Percentiles rank a stretch among this genome's conserved stretches.
phyloP scores from a whole-genome alignment of 352 stramenopile species.

The Phytophthora nicotianae region DNA sequence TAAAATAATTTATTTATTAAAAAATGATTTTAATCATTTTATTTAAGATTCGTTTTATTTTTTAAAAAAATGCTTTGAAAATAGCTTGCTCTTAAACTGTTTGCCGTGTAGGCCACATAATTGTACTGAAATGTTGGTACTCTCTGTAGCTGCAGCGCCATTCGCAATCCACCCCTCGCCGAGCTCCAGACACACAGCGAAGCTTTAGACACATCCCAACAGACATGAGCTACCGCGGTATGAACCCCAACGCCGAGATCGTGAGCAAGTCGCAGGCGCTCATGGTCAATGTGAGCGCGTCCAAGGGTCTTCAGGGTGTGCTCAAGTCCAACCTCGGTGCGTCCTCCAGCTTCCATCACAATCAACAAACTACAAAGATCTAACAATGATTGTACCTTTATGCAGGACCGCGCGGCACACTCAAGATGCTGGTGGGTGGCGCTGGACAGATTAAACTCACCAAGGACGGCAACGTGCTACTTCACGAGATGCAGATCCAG shows the following conservation, averaged over 20 bases:
- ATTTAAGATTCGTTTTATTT: no score
- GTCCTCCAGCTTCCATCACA: constrained; percentile 10
- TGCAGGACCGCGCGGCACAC: constrained; percentile 95
- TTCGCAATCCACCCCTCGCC: constrained; percentile 40
- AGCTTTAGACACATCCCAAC: background rate
- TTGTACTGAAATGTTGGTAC: constrained; percentile 15
- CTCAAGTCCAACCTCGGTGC: constrained; percentile 92
- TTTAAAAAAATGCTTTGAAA: no score
- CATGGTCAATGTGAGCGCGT: constrained; percentile 97
- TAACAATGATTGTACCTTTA: constrained; percentile 1
- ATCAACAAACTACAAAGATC: background rate
- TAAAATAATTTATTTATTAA: no score
- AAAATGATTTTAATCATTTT: no score
- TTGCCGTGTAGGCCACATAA: constrained; percentile 1
- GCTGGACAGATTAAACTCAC: constrained; percentile 99
- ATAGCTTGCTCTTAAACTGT: background rate
- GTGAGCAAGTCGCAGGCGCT: constrained; percentile 95
- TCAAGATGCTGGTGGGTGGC: constrained; percentile 99
- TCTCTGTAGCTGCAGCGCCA: constrained; percentile 11
- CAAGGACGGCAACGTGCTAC: constrained; percentile 99
- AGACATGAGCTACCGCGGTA: constrained; percentile 75
- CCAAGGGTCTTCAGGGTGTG: constrained; percentile 96
- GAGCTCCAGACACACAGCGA: constrained; percentile 3
- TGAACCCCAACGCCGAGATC: constrained; percentile 98
- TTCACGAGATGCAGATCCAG: constrained; percentile 99